Evolutionary conservation across 768 basidiomycete genomes (phyloP), one percentile per base, ranked within the genome.

Genomic region (Russula ochroleuca): DNA sequence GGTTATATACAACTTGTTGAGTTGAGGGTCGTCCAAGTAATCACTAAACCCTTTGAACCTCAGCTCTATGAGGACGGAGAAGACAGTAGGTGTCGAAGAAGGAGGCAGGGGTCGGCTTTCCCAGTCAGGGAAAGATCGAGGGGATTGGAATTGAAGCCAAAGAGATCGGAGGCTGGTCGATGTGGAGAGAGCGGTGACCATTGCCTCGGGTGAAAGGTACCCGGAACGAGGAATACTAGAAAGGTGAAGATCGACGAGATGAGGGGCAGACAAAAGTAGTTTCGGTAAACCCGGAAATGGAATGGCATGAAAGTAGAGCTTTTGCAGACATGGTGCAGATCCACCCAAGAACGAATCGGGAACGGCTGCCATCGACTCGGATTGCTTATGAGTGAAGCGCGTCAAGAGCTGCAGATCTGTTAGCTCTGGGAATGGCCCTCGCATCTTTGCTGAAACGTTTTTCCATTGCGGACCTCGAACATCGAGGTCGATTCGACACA

Each of bases 21-120:
- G 37, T 2, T 6, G 35, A 8, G 58, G 58, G 13, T 59, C 49
- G 10, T 59, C 58, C 35, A 59, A 50, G n/a, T 59, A 59, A 25
- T 28, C 37, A 11, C 37, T 59, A 5, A 14, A 8, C 5, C 4
- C 49, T 28, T 17, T 14, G 25, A 15, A 31, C 35, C 35, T 28
- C 23, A 11, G 0, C 2, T 7, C 25, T 25, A 0, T 8, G 3
- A 50, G 35, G 13, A 17, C 23, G 19, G 37, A 23, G 49, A 28
- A 35, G n/a, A 19, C 9, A 17, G 15, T 25, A 11, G 28, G 49
- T 17, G 25, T 50, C 48, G 25, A 47, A 5, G 25, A 47, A 5
- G 57, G 48, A 40, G 49, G 57, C n/a, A 35, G 37, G 19, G 8
- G 17, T 21, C 17, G 35, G 7, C 17, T 59, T 13, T 11, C 14